Conservation (phyloP, 2,329 filamentous ascomycete genomes). For the Fusarium brevicatenulatum region DNA sequence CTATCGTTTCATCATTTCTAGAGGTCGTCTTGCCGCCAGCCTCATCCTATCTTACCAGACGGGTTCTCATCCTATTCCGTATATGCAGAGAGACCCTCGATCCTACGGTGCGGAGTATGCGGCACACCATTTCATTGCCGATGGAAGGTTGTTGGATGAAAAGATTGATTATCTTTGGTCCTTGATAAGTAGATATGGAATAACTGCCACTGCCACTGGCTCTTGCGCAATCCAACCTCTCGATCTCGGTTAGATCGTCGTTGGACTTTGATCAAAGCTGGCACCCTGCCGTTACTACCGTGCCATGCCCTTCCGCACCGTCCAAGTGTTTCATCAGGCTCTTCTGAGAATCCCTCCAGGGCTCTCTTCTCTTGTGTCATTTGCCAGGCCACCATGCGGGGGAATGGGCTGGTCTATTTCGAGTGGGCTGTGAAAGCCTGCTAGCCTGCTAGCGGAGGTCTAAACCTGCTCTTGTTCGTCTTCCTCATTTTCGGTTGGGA, state of each 20-base stretch:
- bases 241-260: conserved; percentile 42
- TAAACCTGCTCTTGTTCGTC: conserved; percentile 19
- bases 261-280: conserved; percentile 23
- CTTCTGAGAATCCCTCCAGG: conserved; percentile 16
- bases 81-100: neutral
- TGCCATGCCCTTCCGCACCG: neutral
- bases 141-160: neutral
- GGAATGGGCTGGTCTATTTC: conserved; percentile 42
- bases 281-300: conserved; percentile 7
- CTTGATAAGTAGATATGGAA: conserved; percentile 17
- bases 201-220: neutral
- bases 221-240: conserved; percentile 24
- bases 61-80: conserved; percentile 6
- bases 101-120: neutral
- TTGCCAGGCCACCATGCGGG: conserved; percentile 38
- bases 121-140: conserved; percentile 26
- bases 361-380: conserved; percentile 29
- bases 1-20: conserved; percentile 18
- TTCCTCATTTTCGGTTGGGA: conserved; percentile 19
- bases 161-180: conserved; percentile 8
- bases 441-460: conserved; percentile 32
- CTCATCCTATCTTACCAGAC: conserved; percentile 21
- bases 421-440: conserved; percentile 15
- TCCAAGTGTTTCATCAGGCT: conserved; percentile 33
- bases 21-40: conserved; percentile 26